Conservation (phyloP, 768 basidiomycete genomes). For the Auricularia cornea region DNA sequence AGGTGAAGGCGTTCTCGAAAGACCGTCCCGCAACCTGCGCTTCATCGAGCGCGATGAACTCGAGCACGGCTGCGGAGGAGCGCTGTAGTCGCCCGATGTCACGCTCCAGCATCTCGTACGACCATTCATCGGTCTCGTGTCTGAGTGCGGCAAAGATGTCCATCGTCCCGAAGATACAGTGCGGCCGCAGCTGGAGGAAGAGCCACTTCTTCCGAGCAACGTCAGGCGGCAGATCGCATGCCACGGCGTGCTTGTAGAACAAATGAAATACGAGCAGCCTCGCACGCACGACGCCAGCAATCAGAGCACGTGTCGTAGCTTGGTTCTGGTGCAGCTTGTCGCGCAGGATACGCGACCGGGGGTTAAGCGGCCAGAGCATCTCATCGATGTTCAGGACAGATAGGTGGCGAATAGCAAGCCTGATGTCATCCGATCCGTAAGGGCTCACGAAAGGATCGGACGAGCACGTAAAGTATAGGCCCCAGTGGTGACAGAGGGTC, state of each 20-base stretch:
- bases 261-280: neutral
- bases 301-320: neutral
- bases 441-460: neutral
- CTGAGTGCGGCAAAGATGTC: neutral
- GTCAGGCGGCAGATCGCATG: neutral
- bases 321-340: neutral
- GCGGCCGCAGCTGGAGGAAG: neutral
- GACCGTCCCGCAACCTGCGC: neutral
- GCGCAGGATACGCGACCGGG: neutral
- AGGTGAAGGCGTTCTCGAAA: neutral
- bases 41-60: neutral
- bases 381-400: neutral
- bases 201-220: neutral
- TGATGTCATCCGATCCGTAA: neutral
- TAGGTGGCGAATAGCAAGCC: neutral
- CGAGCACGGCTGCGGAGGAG: neutral
- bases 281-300: neutral
- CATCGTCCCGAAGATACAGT: neutral
- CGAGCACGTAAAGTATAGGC: neutral
- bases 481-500: neutral
- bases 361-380: neutral
- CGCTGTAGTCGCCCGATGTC: neutral
- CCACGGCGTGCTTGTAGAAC: neutral
- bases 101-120: neutral
- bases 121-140: neutral